Evolutionary conservation across 257 asterid species (phyloP).

Genomic region (Solanum tarapatanum): DNA sequence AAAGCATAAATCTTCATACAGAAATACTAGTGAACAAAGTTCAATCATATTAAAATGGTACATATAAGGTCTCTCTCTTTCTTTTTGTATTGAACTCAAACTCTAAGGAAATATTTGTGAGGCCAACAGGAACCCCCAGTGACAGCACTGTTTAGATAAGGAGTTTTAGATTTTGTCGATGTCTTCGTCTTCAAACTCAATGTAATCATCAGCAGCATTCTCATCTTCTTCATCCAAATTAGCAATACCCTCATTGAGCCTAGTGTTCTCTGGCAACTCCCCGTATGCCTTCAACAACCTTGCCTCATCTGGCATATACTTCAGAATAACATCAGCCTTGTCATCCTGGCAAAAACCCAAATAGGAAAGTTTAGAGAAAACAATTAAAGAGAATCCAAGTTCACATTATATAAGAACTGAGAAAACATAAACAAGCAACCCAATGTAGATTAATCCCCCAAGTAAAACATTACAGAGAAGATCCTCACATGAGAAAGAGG

Average conservation of each 20-base stretch:
- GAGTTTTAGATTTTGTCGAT: slow-evolving; percentile 63
- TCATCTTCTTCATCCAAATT: slow-evolving; percentile 72
- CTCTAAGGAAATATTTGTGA: neutral
- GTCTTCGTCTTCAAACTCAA: slow-evolving; percentile 86
- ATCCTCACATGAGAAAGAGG: neutral
- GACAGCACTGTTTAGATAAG: neutral
- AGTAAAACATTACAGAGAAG: neutral
- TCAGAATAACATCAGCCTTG: slow-evolving; percentile 88
- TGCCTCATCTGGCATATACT: slow-evolving; percentile 91
- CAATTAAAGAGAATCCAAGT: neutral
- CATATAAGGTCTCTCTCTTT: slow-evolving; percentile 4
- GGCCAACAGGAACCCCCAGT: neutral
- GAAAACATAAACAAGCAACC: neutral
- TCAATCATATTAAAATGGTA: slow-evolving; percentile 9
- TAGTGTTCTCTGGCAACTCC: slow-evolving; percentile 79
- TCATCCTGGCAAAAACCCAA: slow-evolving; percentile 48
- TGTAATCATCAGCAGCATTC: slow-evolving; percentile 48
- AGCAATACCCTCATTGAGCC: slow-evolving; percentile 71
- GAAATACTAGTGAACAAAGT: slow-evolving; percentile 8
- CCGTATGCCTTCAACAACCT: slow-evolving; percentile 89
- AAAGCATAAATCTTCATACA: slow-evolving; percentile 11
- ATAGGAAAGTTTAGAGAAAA: neutral
- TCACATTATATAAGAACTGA: neutral
- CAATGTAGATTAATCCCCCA: neutral
- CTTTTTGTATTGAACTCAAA: neutral